Base-by-base conservation (phyloP, 495 filamentous ascomycete species). In the Aspergillus diversus region DNA sequence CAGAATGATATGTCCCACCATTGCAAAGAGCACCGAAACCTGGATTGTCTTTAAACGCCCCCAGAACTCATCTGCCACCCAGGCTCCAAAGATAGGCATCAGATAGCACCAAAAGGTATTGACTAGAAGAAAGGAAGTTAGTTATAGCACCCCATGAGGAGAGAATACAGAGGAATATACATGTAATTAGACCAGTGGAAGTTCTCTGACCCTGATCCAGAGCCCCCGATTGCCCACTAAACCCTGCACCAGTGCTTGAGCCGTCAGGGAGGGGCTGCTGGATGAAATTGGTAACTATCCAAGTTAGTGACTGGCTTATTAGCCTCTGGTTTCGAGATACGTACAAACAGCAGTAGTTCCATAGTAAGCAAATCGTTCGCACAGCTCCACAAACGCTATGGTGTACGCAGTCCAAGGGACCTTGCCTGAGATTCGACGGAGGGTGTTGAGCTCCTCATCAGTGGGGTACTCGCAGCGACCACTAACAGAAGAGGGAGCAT, bases 321-420 rank as follows among this genome's bases (percentile, higher is more conserved):
- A 5, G 5, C 15, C 16, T 17, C 47, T 50, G 17, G 16, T n/a
- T 21, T 17, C 16, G 56, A 57, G 51, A 63, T 15, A 77, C 83
- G 64, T 80, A 89, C 86, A 90, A 39, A 92, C 87, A 48, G 84
- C 86, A 35, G 84, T 89, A 5, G 87, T 89, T 56, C 90, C 90
- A 71, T 92, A 92, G 77, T 90, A 92, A 4, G 87, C 88, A 73
- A 92, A 90, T 32, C 90, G 86, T 78, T 93, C 90, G 74, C 85
- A 89, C 56, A 91, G 73, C 73, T 93, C 90, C 50, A 91, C 84
- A 65, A 92, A 87, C 21, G 86, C 89, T 61, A 93, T 81, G 31
- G 87, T 88, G 69, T 86, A 92, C 3, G 83, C 83, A 27, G 75
- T 82, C 78, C 78, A 87, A 21, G 85, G 88, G 33, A 93, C 81